phyloP scores from a whole-genome alignment of 129 eudicot genomes.

The Tanacetum coccineum region DNA sequence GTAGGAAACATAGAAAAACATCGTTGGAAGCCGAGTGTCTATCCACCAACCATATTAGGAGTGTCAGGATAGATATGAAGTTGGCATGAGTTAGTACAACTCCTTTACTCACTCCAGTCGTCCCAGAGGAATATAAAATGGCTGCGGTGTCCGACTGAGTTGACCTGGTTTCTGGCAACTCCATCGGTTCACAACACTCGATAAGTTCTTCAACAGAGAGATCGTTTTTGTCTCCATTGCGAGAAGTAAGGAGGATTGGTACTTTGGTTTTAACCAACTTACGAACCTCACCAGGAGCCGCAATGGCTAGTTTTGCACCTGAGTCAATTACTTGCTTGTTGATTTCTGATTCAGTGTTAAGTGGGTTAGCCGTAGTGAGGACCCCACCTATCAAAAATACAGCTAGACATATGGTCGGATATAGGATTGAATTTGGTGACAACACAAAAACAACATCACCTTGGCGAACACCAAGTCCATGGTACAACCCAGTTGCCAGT shows the following conservation, averaged over 20 bases:
- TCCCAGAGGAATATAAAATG: slow-evolving; percentile 73
- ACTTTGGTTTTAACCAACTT: slow-evolving; percentile 42
- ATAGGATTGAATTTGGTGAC: slow-evolving; percentile 60
- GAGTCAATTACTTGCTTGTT: slow-evolving; percentile 66
- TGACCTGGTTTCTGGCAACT: slow-evolving; percentile 36
- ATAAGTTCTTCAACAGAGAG: slow-evolving; percentile 55
- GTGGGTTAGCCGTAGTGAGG: slow-evolving; percentile 70
- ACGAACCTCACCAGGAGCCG: slow-evolving; percentile 38
- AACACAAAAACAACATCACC: slow-evolving; percentile 62
- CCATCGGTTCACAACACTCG: slow-evolving; percentile 42
- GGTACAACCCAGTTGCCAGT: slow-evolving; percentile 54
- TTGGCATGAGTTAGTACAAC: slow-evolving; percentile 61
- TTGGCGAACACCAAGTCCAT: slow-evolving; percentile 57
- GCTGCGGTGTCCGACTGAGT: slow-evolving; percentile 70
- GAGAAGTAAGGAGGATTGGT: slow-evolving; percentile 46
- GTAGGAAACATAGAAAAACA: slow-evolving; percentile 60
- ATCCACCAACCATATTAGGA: slow-evolving; percentile 46
- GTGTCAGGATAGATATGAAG: slow-evolving; percentile 43
- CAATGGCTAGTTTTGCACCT: slow-evolving; percentile 62
- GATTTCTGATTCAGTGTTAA: slow-evolving; percentile 58
- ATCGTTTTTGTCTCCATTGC: slow-evolving; percentile 25
- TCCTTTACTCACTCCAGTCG: slow-evolving; percentile 79
- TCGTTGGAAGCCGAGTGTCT: slow-evolving; percentile 45
- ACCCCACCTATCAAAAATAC: slow-evolving; percentile 63
- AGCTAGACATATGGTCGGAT: slow-evolving; percentile 67